Conservation (phyloP, 441 rosid species). For the Populus hybrid region DNA sequence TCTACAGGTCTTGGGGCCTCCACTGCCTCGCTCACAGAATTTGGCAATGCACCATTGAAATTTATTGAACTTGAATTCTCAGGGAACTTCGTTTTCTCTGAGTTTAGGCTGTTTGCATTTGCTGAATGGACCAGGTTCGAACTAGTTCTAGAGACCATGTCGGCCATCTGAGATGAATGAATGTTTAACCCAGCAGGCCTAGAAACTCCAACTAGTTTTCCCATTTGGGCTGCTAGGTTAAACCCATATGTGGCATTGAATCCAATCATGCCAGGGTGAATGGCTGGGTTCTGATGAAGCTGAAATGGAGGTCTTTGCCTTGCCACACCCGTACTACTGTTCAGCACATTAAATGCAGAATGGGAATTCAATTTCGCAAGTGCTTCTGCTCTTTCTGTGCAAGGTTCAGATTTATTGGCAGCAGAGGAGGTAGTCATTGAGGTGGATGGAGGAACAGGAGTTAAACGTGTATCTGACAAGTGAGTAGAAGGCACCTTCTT, state of each 20-base stretch:
- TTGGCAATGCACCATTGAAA: slow-evolving; percentile 58
- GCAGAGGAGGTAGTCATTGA: background rate
- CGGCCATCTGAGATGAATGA: background rate
- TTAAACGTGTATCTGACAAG: background rate
- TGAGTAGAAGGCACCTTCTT: background rate
- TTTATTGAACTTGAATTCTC: slow-evolving; percentile 39
- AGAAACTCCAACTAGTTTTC: background rate
- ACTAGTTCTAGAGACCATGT: background rate
- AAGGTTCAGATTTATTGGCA: background rate
- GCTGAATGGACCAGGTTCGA: background rate
- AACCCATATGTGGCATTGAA: background rate
- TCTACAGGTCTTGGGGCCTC: slow-evolving; percentile 39
- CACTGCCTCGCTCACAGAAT: slow-evolving; percentile 50
- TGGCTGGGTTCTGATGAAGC: background rate
- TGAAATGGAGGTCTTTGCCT: background rate
- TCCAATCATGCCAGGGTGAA: background rate
- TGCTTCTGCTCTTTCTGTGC: background rate
- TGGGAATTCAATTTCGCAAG: background rate
- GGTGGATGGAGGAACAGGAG: background rate
- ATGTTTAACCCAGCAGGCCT: background rate
- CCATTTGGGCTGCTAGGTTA: background rate
- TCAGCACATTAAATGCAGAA: background rate
- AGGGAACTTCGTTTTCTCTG: background rate
- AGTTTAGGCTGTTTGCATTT: background rate
- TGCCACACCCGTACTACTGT: background rate